Evolutionary conservation across 2,329 filamentous ascomycete species (phyloP).

Genomic region (Cercospora canescens): DNA sequence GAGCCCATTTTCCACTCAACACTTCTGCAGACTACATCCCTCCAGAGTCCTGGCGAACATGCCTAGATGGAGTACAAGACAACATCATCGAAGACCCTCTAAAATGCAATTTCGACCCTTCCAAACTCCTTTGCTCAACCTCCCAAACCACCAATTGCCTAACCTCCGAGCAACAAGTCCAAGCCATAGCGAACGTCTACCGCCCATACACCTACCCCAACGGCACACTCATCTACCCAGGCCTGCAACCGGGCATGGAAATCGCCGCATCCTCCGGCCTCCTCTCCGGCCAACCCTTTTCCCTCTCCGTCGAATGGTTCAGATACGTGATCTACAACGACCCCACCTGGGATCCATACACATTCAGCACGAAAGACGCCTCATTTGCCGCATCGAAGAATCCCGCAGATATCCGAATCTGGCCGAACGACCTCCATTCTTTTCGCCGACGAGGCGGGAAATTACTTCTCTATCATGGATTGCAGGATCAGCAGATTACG

Average conservation of each 20-base stretch:
- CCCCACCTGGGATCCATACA: slow-evolving; percentile 40
- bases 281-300: slow-evolving; percentile 44
- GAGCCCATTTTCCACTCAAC: background rate
- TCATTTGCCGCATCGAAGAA: slow-evolving; percentile 36
- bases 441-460: slow-evolving; percentile 45
- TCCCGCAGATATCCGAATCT: slow-evolving; percentile 42
- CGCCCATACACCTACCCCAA: background rate
- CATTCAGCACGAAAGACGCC: slow-evolving; percentile 41
- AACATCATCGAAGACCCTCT: slow-evolving; percentile 49
- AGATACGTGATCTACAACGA: slow-evolving; percentile 50
- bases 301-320: slow-evolving; percentile 52
- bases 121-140: slow-evolving; percentile 38
- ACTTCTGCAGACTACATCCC: background rate
- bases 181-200: background rate
- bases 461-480: slow-evolving; percentile 39
- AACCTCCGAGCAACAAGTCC: background rate
- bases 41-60: slow-evolving; percentile 39
- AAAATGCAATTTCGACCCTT: slow-evolving; percentile 45
- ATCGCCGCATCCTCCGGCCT: slow-evolving; percentile 40
- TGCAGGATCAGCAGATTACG: slow-evolving; percentile 1
- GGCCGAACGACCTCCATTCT: slow-evolving; percentile 36
- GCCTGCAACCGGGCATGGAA: slow-evolving; percentile 36
- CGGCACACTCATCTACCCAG: slow-evolving; percentile 10
- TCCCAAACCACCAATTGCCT: background rate
- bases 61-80: slow-evolving; percentile 48